phyloP scores from a whole-genome alignment of 2,329 filamentous ascomycete species.

The Camillea tinctor region DNA sequence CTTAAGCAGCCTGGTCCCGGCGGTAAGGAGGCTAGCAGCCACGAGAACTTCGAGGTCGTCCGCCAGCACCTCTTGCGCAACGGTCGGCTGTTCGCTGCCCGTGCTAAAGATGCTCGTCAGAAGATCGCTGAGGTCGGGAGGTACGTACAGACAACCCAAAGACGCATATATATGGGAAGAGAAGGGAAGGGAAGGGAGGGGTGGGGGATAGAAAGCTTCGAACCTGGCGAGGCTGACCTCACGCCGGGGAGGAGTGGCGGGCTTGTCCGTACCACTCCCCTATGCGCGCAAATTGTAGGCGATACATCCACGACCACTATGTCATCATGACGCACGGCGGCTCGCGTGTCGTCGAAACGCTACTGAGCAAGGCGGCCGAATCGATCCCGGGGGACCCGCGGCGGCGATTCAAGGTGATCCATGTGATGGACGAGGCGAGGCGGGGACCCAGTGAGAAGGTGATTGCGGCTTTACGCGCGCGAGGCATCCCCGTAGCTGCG shows the following conservation, averaged over 20 bases:
- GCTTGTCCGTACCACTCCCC: too few relatives aligned
- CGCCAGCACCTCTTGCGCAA: constrained; percentile 82
- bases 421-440: constrained; percentile 61
- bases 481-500: constrained; percentile 79
- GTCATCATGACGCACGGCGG: constrained; percentile 91
- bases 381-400: constrained; percentile 53
- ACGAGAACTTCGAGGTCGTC: constrained; percentile 75
- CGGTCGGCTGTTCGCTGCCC: constrained; percentile 78
- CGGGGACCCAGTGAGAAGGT: constrained; percentile 65
- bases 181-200: too few relatives aligned
- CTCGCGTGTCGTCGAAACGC: constrained; percentile 75
- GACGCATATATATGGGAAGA: too few relatives aligned
- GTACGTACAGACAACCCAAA: constrained; percentile 5
- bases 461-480: constrained; percentile 68
- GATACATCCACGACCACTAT: constrained; percentile 66
- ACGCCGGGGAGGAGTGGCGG: too few relatives aligned
- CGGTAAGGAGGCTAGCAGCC: constrained; percentile 28
- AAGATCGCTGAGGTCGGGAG: constrained; percentile 75
- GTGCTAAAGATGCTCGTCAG: constrained; percentile 81
- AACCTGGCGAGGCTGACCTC: too few relatives aligned
- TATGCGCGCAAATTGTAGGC: not conserved
- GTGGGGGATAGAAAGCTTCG: too few relatives aligned
- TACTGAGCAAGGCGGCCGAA: constrained; percentile 73
- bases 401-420: constrained; percentile 75
- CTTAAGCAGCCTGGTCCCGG: constrained; percentile 53